A percentile compares a stretch with the other conserved stretches of the same genome.
These are phyloP conservation scores for Pseudopyricularia cyperi DNA, from an alignment of 2,329 filamentous ascomycete genomes.

Conservation along the genomic window DNA sequence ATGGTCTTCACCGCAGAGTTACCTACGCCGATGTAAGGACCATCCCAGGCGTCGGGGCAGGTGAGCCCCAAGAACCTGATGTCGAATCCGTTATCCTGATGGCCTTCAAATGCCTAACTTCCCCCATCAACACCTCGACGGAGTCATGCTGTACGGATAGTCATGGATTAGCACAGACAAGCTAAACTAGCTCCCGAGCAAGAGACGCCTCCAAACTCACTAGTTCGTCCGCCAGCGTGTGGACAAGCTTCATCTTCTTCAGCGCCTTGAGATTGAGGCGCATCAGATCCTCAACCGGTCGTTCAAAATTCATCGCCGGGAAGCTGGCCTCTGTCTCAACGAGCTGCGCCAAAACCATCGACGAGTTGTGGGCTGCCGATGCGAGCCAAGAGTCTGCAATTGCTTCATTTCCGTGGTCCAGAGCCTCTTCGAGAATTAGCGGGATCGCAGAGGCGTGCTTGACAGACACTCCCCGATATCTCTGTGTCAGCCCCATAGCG, in stretches of 20 bases:
- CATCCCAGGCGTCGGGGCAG: not conserved
- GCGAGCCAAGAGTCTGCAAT: constrained; percentile 7
- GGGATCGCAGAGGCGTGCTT: constrained; percentile 13
- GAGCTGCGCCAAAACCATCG: constrained; percentile 5
- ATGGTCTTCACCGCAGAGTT: not conserved
- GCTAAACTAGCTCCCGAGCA: not conserved
- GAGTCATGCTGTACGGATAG: not conserved
- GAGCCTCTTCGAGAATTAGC: constrained; percentile 10
- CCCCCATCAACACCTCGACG: not conserved
- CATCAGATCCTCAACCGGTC: constrained; percentile 3
- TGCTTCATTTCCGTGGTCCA: constrained; percentile 4
- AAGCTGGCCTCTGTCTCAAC: not conserved
- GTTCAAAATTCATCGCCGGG: not conserved
- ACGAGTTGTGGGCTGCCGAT: constrained; percentile 6
- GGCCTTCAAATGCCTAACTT: not conserved
- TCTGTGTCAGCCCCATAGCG: constrained; percentile 8
- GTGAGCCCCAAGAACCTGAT: not conserved
- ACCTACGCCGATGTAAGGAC: not conserved
- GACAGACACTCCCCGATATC: constrained; percentile 11
- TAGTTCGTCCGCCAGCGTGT: constrained; percentile 4
- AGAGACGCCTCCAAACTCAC: constrained; percentile 4
- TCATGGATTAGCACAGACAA: not conserved
- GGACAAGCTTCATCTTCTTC: constrained; percentile 6
- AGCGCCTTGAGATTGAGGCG: constrained; percentile 6
- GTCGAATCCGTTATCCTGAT: not conserved